phyloP scores from a whole-genome alignment of 495 filamentous ascomycete species.

The Venustampulla echinocandica region DNA sequence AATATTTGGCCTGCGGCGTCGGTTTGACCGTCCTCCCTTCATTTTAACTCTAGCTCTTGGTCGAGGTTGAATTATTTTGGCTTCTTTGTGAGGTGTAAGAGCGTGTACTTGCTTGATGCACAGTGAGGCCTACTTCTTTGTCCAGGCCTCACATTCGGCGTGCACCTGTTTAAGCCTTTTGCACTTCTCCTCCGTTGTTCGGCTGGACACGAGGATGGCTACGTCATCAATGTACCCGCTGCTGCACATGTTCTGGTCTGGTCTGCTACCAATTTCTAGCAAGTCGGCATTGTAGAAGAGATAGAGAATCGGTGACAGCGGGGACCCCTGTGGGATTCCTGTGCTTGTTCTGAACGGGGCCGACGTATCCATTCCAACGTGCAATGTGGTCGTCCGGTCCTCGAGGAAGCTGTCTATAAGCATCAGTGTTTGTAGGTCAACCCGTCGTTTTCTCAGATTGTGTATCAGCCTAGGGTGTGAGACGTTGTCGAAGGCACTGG shows the following conservation, averaged over 20 bases:
- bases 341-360: background rate
- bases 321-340: conserved; percentile 20
- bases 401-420: conserved; percentile 10
- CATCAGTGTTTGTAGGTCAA: conserved; percentile 2
- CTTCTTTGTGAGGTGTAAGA: background rate
- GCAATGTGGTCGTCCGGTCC: conserved; percentile 4
- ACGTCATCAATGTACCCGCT: background rate
- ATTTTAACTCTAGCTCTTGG: background rate
- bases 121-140: background rate
- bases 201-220: background rate
- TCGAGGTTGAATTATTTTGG: background rate
- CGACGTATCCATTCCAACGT: conserved; percentile 1
- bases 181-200: background rate
- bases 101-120: background rate
- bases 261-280: background rate
- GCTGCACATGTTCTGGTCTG: background rate
- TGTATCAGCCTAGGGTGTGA: conserved; percentile 19
- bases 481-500: conserved; percentile 29
- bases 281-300: conserved; percentile 21
- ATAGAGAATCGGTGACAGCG: conserved; percentile 21
- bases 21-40: conserved; percentile 7
- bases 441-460: conserved; percentile 17
- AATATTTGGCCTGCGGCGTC: conserved; percentile 6
- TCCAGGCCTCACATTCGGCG: background rate
- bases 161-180: background rate